A percentile compares a stretch with the other conserved stretches of the same genome.
phyloP scores from a whole-genome alignment of 257 asterid species.

The Echium plantagineum region DNA sequence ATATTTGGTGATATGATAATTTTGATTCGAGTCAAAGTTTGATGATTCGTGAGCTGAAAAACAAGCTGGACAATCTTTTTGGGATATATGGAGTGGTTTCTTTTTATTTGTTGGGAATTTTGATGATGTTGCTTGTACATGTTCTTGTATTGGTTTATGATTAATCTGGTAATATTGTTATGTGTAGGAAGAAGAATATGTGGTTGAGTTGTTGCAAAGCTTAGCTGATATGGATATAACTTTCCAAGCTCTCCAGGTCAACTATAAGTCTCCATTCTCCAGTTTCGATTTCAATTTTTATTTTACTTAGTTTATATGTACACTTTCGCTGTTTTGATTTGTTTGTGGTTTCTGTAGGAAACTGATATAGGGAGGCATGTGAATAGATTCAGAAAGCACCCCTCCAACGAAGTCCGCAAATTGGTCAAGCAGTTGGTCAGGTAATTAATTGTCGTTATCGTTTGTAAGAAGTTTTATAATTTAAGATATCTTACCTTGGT shows the following conservation, averaged over 20 bases:
- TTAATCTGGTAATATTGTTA: not conserved
- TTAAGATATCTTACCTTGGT: not conserved
- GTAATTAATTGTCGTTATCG: slow-evolving; percentile 17
- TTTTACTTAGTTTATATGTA: not conserved
- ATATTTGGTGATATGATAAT: too few species aligned
- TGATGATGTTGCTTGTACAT: not conserved
- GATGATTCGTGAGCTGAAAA: too few species aligned
- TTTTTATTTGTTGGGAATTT: not conserved
- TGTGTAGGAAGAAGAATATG: slow-evolving; percentile 52
- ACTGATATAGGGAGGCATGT: slow-evolving; percentile 91
- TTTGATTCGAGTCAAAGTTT: too few species aligned
- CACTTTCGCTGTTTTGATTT: too few species aligned
- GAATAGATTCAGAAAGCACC: slow-evolving; percentile 76
- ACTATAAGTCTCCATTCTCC: not conserved
- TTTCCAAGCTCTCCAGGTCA: slow-evolving; percentile 71
- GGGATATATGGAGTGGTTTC: not conserved
- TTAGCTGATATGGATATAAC: slow-evolving; percentile 87
- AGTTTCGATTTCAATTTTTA: not conserved
- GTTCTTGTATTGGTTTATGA: not conserved
- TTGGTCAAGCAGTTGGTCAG: slow-evolving; percentile 90
- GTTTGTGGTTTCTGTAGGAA: slow-evolving; percentile 32
- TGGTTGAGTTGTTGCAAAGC: slow-evolving; percentile 65
- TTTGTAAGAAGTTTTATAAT: too few species aligned
- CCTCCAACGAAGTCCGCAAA: slow-evolving; percentile 62
- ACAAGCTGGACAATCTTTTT: too few species aligned